A percentile compares a stretch with the other conserved stretches of the same genome.
These are phyloP conservation scores for Morella rubra DNA, from an alignment of 306 rosid species.

Conservation along the genomic window DNA sequence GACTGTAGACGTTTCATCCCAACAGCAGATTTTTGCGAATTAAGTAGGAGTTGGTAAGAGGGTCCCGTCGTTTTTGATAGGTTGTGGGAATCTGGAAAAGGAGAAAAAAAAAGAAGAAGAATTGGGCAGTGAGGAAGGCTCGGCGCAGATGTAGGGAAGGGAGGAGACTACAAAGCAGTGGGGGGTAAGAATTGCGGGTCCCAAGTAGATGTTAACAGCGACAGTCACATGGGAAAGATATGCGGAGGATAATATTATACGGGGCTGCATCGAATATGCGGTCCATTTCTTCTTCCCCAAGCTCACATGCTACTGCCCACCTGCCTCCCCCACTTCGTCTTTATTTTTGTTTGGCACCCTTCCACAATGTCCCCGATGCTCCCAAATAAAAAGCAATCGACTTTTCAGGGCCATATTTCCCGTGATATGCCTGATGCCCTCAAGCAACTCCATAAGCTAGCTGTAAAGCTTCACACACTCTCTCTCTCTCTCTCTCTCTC, in stretches of 20 bases:
- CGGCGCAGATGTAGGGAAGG: constrained; percentile 39
- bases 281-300: constrained; percentile 17
- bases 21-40: background rate
- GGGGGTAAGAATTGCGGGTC: constrained; percentile 24
- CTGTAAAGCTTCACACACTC: constrained; percentile 42
- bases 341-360: background rate
- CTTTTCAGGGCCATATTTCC: constrained; percentile 23
- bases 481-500: constrained; percentile 1
- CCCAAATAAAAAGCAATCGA: constrained; percentile 13
- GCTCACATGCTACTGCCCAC: constrained; percentile 28
- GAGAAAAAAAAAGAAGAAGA: background rate
- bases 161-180: background rate
- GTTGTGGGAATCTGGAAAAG: constrained; percentile 22
- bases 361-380: constrained; percentile 27
- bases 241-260: background rate
- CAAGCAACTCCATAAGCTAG: constrained; percentile 30
- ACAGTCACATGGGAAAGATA: constrained; percentile 22
- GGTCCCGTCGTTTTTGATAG: background rate
- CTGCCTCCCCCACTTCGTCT: background rate
- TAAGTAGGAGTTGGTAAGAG: background rate
- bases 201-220: constrained; percentile 11
- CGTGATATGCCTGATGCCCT: constrained; percentile 10
- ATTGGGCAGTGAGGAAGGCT: constrained; percentile 24
- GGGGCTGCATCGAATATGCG: background rate
- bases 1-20: background rate